phyloP scores from a whole-genome alignment of 805 yeast genomes.

The Suhomyces vadensis region DNA sequence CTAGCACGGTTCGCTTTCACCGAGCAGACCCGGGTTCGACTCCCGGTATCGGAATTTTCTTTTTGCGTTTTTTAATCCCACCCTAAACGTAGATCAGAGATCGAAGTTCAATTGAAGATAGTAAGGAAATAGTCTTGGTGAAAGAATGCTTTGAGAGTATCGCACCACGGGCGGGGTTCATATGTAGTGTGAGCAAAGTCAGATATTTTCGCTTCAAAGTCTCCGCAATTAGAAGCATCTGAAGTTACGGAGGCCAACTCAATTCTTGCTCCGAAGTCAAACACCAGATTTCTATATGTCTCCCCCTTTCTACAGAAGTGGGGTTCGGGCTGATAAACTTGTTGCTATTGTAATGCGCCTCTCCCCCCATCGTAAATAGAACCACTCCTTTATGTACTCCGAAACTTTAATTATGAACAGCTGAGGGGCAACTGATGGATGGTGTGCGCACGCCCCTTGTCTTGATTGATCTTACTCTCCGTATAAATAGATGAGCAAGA shows the following conservation, averaged over 20 bases:
- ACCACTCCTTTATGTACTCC: neutral
- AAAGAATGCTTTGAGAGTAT: too few relatives aligned
- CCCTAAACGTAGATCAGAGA: neutral
- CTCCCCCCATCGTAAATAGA: neutral
- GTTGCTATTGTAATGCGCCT: neutral
- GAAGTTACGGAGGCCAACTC: neutral
- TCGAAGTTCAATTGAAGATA: neutral
- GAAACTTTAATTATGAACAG: neutral
- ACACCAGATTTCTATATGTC: neutral
- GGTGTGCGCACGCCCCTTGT: slow-evolving; percentile 1
- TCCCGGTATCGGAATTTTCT: slow-evolving; percentile 72
- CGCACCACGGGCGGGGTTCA: neutral
- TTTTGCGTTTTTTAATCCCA: neutral
- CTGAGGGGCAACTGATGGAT: neutral
- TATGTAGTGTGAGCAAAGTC: neutral
- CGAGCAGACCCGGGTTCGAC: slow-evolving; percentile 85
- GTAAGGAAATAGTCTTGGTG: neutral
- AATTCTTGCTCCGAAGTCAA: neutral
- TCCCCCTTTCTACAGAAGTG: neutral
- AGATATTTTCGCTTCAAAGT: neutral
- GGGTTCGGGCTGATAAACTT: neutral
- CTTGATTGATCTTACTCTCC: neutral
- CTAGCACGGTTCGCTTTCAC: slow-evolving; percentile 82
- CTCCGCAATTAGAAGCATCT: neutral
- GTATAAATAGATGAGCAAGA: neutral